Evolutionary conservation across 371 early-diverging fungal species (phyloP).

Genomic region (Nematocida sp.): DNA sequence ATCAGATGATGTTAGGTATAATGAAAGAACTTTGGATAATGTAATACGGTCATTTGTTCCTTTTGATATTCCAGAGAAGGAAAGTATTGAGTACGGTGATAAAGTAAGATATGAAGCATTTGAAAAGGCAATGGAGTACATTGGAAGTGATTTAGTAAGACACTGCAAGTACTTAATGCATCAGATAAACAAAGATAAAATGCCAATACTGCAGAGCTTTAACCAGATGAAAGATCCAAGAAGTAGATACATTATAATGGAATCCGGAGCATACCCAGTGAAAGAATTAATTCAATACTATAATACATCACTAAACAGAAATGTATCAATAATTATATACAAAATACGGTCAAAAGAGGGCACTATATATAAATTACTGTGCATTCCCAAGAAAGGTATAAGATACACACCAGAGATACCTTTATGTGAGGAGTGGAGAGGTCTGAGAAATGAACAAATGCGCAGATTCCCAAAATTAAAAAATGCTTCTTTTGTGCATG

Average conservation of each 20-base stretch:
- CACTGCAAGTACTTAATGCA: slow-evolving; percentile 28
- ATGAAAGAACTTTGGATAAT: slow-evolving; percentile 59
- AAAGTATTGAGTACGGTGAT: not conserved
- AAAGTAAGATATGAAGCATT: slow-evolving; percentile 48
- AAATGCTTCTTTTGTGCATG: slow-evolving; percentile 87
- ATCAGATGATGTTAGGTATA: slow-evolving; percentile 34
- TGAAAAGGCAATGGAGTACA: slow-evolving; percentile 44
- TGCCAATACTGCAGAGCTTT: not conserved
- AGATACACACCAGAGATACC: slow-evolving; percentile 80
- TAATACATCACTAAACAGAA: slow-evolving; percentile 41
- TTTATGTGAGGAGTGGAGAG: slow-evolving; percentile 88
- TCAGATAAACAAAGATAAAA: slow-evolving; percentile 36
- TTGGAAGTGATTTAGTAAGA: slow-evolving; percentile 2
- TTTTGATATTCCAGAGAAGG: not conserved
- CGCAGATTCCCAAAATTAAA: slow-evolving; percentile 75
- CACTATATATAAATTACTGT: slow-evolving; percentile 65
- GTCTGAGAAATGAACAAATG: slow-evolving; percentile 81
- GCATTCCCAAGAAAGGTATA: slow-evolving; percentile 75
- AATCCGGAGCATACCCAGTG: slow-evolving; percentile 5
- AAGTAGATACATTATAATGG: slow-evolving; percentile 46
- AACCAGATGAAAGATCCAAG: slow-evolving; percentile 2
- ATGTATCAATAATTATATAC: slow-evolving; percentile 59
- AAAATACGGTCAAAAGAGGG: not conserved
- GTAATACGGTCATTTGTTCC: slow-evolving; percentile 36
- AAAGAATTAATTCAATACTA: slow-evolving; percentile 45